These are phyloP conservation scores for Ceratocystis cubensis DNA, from an alignment of 2,329 filamentous ascomycete species.

Conservation along the genomic window DNA sequence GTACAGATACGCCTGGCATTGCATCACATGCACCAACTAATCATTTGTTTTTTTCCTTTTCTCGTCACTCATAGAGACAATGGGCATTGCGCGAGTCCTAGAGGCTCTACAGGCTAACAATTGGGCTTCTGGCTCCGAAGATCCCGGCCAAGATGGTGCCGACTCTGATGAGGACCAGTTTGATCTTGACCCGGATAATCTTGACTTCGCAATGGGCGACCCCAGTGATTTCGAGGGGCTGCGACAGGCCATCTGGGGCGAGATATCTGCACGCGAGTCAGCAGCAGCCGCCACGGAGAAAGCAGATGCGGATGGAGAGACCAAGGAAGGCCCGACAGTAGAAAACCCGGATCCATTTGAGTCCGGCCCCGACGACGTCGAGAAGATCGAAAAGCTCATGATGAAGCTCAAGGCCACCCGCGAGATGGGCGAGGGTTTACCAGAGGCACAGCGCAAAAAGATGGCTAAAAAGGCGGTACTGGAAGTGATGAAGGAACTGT, in stretches of 20 bases:
- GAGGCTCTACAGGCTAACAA: constrained; percentile 56
- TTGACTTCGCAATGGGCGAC: constrained; percentile 39
- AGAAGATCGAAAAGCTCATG: constrained; percentile 52
- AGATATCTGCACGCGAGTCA: constrained; percentile 26
- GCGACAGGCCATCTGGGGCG: constrained; percentile 39
- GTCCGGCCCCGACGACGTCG: constrained; percentile 37
- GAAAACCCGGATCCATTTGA: constrained; percentile 29
- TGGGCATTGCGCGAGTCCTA: constrained; percentile 44
- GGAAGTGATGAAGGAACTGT: constrained; percentile 52
- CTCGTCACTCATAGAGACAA: constrained; percentile 37
- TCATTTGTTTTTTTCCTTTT: background rate
- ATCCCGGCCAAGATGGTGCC: constrained; percentile 23
- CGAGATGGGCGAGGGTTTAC: constrained; percentile 47
- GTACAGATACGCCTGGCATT: background rate
- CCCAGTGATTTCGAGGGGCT: constrained; percentile 41
- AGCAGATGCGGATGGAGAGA: background rate
- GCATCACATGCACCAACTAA: background rate
- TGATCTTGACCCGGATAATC: constrained; percentile 35
- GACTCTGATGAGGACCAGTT: constrained; percentile 28
- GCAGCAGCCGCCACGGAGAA: constrained; percentile 22
- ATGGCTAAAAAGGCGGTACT: constrained; percentile 49
- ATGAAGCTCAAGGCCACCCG: constrained; percentile 47
- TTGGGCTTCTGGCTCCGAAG: constrained; percentile 36
- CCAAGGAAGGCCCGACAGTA: constrained; percentile 14
- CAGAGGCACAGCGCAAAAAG: constrained; percentile 47